Conservation (phyloP, 352 stramenopile genomes). For the Pythium aristosporum region DNA sequence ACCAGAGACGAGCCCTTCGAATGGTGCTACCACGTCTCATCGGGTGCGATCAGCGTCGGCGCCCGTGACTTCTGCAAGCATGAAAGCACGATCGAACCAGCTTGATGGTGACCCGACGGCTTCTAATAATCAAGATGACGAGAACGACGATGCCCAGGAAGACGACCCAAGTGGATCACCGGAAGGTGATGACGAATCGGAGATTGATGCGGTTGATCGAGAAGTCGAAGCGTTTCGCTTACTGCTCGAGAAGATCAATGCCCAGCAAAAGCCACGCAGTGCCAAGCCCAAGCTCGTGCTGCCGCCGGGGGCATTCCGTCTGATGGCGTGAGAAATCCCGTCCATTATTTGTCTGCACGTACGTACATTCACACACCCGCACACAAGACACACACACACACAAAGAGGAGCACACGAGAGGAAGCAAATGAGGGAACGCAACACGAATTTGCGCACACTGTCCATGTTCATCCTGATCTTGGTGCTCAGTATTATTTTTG, state of each 20-base stretch:
- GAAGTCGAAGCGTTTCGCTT: constrained; percentile 75
- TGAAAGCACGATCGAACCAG: constrained; percentile 20
- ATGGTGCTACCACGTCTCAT: background rate
- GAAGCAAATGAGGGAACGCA: background rate
- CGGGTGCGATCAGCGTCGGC: constrained; percentile 14
- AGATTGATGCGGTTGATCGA: constrained; percentile 59
- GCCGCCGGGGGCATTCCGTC: constrained; percentile 51
- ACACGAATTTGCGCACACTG: background rate
- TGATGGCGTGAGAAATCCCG: background rate
- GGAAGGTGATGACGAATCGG: constrained; percentile 16
- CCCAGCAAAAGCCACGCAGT: constrained; percentile 44
- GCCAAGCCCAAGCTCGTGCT: constrained; percentile 74
- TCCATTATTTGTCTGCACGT: background rate
- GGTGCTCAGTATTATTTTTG: background rate
- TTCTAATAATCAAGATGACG: constrained; percentile 7
- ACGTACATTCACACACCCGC: background rate
- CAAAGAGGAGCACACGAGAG: background rate
- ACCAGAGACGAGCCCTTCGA: constrained; percentile 14
- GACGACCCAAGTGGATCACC: background rate
- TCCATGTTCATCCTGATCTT: background rate
- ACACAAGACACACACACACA: background rate
- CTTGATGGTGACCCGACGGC: background rate
- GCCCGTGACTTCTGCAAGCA: background rate
- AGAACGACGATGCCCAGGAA: constrained; percentile 6
- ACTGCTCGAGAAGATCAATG: constrained; percentile 71